A percentile compares a stretch with the other conserved stretches of the same genome.
phyloP scores from a whole-genome alignment of 164 flowering plant species.

The Vitis amurensis region DNA sequence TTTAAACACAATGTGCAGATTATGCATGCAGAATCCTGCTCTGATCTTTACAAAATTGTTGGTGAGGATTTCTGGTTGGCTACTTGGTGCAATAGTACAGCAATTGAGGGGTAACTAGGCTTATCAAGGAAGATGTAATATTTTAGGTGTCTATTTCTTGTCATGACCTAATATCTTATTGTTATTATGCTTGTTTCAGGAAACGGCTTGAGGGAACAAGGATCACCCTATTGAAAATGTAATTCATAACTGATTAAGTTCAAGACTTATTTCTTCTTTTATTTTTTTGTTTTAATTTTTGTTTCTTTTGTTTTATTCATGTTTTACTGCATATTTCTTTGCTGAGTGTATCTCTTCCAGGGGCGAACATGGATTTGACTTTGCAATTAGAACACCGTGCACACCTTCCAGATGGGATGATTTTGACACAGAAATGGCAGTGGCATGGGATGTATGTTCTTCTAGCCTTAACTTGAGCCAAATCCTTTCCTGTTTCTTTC shows the following conservation, averaged over 20 bases:
- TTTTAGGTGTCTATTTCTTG: constrained; percentile 1
- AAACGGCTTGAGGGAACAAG: constrained; percentile 92
- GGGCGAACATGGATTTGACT: constrained; percentile 68
- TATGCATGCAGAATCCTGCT: constrained; percentile 61
- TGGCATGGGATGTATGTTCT: constrained; percentile 87
- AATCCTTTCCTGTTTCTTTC: background rate
- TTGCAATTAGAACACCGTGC: constrained; percentile 91
- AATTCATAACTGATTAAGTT: constrained; percentile 10
- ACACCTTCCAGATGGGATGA: constrained; percentile 95
- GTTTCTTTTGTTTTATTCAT: background rate
- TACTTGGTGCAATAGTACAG: constrained; percentile 84
- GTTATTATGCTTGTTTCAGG: constrained; percentile 47
- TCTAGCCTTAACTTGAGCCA: constrained; percentile 1
- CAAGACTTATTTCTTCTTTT: background rate
- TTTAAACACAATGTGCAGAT: constrained; percentile 43
- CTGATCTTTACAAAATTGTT: constrained; percentile 68
- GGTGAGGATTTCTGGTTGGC: constrained; percentile 96
- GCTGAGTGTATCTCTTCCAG: constrained; percentile 30
- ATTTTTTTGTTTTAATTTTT: background rate
- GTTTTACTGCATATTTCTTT: too few relatives aligned
- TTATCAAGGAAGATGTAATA: background rate
- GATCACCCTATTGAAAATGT: constrained; percentile 80
- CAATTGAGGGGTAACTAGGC: constrained; percentile 73
- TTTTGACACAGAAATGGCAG: constrained; percentile 83
- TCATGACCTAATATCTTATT: constrained; percentile 6